A percentile compares a stretch with the other conserved stretches of the same genome.
Evolutionary conservation across 306 rosid species (phyloP).

Genomic region (Prunus dulcis): DNA sequence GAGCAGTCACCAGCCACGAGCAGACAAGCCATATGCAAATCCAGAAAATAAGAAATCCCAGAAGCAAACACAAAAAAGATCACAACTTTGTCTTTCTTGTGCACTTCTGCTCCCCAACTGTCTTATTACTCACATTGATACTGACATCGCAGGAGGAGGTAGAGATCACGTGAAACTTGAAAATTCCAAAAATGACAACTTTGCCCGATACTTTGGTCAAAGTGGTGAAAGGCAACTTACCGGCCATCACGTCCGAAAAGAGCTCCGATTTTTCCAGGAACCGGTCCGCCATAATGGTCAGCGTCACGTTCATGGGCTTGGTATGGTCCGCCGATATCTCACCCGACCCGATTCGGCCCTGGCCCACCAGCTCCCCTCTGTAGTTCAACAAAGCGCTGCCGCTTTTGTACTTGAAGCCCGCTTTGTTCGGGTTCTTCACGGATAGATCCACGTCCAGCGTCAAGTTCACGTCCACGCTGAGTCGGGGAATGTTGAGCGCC

Average conservation of each 20-base stretch:
- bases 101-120: constrained; percentile 33
- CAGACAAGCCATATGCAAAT: neutral
- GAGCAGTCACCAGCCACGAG: no score
- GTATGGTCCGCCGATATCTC: constrained; percentile 31
- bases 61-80: neutral
- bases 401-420: constrained; percentile 39
- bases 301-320: constrained; percentile 33
- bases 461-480: constrained; percentile 36
- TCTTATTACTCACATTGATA: constrained; percentile 15
- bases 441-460: constrained; percentile 39
- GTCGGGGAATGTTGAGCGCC: constrained; percentile 7
- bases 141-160: constrained; percentile 53
- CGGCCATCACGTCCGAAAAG: constrained; percentile 32
- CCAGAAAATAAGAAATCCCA: neutral
- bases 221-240: constrained; percentile 43
- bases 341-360: constrained; percentile 40
- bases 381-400: constrained; percentile 45
- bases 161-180: constrained; percentile 34
- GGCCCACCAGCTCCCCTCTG: constrained; percentile 57
- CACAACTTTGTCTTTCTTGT: constrained; percentile 36
- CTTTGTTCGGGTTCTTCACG: constrained; percentile 47
- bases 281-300: constrained; percentile 57
- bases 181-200: constrained; percentile 39
- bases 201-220: constrained; percentile 32
- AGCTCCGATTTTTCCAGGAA: constrained; percentile 26